These are phyloP conservation scores for Coprinopsis marcescibilis DNA, from an alignment of 768 basidiomycete species.

Conservation along the genomic window DNA sequence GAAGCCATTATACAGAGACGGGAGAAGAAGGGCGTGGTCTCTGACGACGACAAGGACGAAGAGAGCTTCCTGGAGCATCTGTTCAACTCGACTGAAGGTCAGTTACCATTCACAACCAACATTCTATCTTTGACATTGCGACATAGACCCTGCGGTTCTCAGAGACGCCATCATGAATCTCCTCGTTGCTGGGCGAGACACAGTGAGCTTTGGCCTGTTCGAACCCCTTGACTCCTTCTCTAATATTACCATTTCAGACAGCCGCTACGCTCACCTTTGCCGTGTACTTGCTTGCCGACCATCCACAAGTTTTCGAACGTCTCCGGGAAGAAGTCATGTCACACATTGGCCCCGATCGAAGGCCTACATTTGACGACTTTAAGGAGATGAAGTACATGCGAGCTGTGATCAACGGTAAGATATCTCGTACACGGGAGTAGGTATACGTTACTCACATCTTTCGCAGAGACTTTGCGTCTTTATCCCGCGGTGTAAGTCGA, in stretches of 20 bases:
- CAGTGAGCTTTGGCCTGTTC: constrained; percentile 3
- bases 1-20: constrained; percentile 39
- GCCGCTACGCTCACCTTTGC: constrained; percentile 35
- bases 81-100: constrained; percentile 49
- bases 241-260: constrained; percentile 22
- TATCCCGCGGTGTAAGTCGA: not conserved
- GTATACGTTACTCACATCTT: not conserved
- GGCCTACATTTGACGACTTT: constrained; percentile 40
- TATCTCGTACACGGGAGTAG: too few species aligned
- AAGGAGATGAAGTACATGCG: constrained; percentile 38
- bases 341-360: constrained; percentile 29
- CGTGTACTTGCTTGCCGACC: constrained; percentile 37
- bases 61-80: constrained; percentile 47
- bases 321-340: constrained; percentile 38
- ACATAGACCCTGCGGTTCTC: constrained; percentile 1
- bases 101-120: not conserved
- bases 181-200: constrained; percentile 15
- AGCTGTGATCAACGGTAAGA: constrained; percentile 29
- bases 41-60: constrained; percentile 17
- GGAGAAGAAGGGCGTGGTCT: constrained; percentile 11
- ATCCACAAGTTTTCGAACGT: constrained; percentile 33
- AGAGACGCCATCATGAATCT: constrained; percentile 16
- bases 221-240: not conserved
- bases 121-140: not conserved
- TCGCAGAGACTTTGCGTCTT: not conserved